Evolutionary conservation across 2,329 filamentous ascomycete species (phyloP).

Genomic region (Scytalidium sp.): DNA sequence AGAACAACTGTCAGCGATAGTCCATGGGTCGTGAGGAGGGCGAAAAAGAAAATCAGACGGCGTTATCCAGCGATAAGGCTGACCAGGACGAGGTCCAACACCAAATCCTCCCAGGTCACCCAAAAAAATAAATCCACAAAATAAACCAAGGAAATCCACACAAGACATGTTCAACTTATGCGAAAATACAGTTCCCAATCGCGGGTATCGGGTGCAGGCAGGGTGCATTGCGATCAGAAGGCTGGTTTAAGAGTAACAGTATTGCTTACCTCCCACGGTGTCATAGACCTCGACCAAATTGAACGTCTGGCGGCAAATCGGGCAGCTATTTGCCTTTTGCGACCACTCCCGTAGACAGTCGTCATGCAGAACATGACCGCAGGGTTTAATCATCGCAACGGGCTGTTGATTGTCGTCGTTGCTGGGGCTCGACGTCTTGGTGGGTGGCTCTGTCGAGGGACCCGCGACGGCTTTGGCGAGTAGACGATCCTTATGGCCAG

Average conservation of each 20-base stretch:
- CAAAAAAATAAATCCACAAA: too few relatives aligned
- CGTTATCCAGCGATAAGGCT: neutral
- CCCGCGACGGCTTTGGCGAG: constrained; percentile 16
- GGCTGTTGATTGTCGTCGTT: constrained; percentile 14
- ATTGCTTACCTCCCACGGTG: constrained; percentile 69
- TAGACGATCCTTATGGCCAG: constrained; percentile 15
- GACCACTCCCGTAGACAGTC: constrained; percentile 92
- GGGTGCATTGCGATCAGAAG: constrained; percentile 3
- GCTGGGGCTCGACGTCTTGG: constrained; percentile 17
- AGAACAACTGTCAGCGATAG: constrained; percentile 18
- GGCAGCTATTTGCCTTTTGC: constrained; percentile 94
- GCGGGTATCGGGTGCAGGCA: constrained; percentile 3
- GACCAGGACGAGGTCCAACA: neutral
- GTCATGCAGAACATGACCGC: constrained; percentile 90
- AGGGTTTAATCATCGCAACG: constrained; percentile 66
- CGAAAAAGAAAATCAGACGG: too few relatives aligned
- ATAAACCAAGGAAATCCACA: too few relatives aligned
- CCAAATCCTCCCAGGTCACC: too few relatives aligned
- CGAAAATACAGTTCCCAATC: neutral
- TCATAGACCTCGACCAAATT: constrained; percentile 85
- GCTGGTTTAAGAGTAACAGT: constrained; percentile 3
- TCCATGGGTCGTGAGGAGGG: neutral
- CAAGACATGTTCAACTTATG: too few relatives aligned
- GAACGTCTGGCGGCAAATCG: constrained; percentile 90
- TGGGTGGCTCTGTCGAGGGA: constrained; percentile 15